phyloP scores from a whole-genome alignment of 1,284 basidiomycete genomes.

The Apiotrichum domesticum region DNA sequence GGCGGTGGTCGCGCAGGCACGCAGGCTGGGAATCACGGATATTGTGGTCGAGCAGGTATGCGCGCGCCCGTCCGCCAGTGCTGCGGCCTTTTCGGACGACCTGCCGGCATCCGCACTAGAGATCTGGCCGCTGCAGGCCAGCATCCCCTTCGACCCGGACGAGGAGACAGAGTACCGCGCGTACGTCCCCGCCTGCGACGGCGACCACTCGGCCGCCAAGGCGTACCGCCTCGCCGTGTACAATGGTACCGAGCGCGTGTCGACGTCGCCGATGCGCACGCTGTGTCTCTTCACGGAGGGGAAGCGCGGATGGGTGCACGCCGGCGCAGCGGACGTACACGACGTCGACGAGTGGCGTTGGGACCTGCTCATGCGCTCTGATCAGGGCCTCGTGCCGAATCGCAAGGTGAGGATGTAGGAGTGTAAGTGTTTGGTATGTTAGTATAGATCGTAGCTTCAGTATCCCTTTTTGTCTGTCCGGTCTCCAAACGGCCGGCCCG shows the following conservation, averaged over 20 bases:
- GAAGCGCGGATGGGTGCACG: slow-evolving; percentile 26
- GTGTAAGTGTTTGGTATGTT: too few relatives aligned
- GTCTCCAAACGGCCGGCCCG: too few relatives aligned
- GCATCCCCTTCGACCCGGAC: slow-evolving; percentile 15
- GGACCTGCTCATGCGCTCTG: slow-evolving; percentile 8
- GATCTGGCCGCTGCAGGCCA: slow-evolving; percentile 2
- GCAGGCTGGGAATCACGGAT: slow-evolving; percentile 14
- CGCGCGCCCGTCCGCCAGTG: slow-evolving; percentile 17
- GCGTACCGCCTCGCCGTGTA: slow-evolving; percentile 34
- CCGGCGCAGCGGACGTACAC: slow-evolving; percentile 23
- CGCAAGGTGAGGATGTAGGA: too few relatives aligned
- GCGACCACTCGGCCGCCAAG: slow-evolving; percentile 27
- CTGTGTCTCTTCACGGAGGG: slow-evolving; percentile 35
- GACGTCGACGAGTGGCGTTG: slow-evolving; percentile 43
- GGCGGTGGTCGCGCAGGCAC: slow-evolving; percentile 6
- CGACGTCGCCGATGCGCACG: slow-evolving; percentile 24
- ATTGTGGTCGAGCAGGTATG: slow-evolving; percentile 40
- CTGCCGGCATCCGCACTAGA: slow-evolving; percentile 1
- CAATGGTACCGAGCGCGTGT: slow-evolving; percentile 22
- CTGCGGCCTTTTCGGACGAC: slow-evolving; percentile 7
- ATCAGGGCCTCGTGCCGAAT: not conserved
- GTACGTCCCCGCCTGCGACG: slow-evolving; percentile 20
- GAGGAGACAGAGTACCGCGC: slow-evolving; percentile 17
- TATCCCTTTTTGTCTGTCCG: too few relatives aligned
- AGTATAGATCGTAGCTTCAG: too few relatives aligned